phyloP scores from a whole-genome alignment of 345 rosid species.

The Salix exigua region DNA sequence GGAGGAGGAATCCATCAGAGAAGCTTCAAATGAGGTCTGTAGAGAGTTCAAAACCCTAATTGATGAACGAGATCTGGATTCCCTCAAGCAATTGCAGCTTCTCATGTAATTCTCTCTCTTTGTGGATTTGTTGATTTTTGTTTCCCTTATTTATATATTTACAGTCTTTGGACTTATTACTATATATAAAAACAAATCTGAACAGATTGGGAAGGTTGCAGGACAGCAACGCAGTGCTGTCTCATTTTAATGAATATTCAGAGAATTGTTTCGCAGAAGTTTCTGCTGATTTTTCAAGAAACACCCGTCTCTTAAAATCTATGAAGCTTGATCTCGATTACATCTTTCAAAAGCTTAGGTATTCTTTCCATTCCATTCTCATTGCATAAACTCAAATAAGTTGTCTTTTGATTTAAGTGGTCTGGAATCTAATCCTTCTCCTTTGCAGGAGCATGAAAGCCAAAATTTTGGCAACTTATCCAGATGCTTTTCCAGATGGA shows the following conservation, averaged over 20 bases:
- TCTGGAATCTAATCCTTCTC: background rate
- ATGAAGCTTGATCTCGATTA: slow-evolving; percentile 89
- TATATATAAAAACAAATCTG: background rate
- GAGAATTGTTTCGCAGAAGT: slow-evolving; percentile 79
- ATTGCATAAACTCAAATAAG: background rate
- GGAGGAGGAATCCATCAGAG: slow-evolving; percentile 30
- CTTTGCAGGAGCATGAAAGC: slow-evolving; percentile 61
- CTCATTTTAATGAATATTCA: slow-evolving; percentile 82
- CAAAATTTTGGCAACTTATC: slow-evolving; percentile 67
- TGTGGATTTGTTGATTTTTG: background rate
- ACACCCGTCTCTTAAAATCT: slow-evolving; percentile 61
- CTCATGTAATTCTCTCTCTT: slow-evolving; percentile 50
- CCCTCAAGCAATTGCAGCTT: slow-evolving; percentile 68
- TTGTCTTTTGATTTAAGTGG: background rate
- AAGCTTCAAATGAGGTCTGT: slow-evolving; percentile 62
- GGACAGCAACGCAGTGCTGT: slow-evolving; percentile 86
- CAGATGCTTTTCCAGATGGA: slow-evolving; percentile 88
- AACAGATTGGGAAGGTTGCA: slow-evolving; percentile 90
- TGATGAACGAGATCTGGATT: slow-evolving; percentile 45
- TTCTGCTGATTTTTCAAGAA: slow-evolving; percentile 60
- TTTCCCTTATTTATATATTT: background rate
- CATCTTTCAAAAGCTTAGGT: slow-evolving; percentile 90
- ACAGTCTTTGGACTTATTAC: no score
- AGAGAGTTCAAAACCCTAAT: slow-evolving; percentile 75
- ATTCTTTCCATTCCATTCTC: background rate